Percentiles rank a stretch among this genome's conserved stretches.
Conservation (phyloP, 2,329 filamentous ascomycete genomes). For the Sclerotinia borealis region DNA sequence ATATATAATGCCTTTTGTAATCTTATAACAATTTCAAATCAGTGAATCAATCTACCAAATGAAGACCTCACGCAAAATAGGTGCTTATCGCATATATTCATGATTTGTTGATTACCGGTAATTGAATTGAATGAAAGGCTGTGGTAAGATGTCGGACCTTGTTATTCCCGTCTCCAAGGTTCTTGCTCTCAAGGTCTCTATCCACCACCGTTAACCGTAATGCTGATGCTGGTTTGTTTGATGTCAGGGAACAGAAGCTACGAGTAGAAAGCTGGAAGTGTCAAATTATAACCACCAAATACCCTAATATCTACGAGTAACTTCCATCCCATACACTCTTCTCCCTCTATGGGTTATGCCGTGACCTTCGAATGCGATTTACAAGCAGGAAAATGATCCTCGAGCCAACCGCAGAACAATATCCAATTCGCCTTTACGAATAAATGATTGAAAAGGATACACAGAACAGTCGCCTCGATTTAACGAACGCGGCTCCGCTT, state of each 20-base stretch:
- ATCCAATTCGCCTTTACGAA: neutral
- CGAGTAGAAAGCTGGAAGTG: neutral
- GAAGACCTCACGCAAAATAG: neutral
- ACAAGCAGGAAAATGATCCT: constrained; percentile 4
- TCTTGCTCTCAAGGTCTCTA: constrained; percentile 6
- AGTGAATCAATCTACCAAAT: neutral
- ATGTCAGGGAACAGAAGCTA: constrained; percentile 4
- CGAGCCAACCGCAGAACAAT: neutral
- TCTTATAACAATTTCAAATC: neutral
- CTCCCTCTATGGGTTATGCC: neutral
- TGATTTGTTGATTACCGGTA: too few species aligned
- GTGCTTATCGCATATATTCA: too few species aligned
- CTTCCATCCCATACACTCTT: neutral
- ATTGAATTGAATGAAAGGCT: too few species aligned
- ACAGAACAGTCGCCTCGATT: constrained; percentile 7
- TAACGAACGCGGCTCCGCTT: constrained; percentile 30
- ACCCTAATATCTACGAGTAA: constrained; percentile 4
- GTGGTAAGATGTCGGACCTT: constrained; percentile 5
- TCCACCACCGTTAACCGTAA: constrained; percentile 8
- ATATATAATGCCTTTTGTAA: too few species aligned
- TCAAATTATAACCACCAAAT: constrained; percentile 5
- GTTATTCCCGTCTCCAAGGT: neutral
- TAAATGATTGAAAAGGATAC: constrained; percentile 11
- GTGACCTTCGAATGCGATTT: neutral
- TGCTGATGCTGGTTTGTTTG: neutral